These are phyloP conservation scores for Gaultheria prostrata DNA, from an alignment of 148 eudicot species.

Conservation along the genomic window DNA sequence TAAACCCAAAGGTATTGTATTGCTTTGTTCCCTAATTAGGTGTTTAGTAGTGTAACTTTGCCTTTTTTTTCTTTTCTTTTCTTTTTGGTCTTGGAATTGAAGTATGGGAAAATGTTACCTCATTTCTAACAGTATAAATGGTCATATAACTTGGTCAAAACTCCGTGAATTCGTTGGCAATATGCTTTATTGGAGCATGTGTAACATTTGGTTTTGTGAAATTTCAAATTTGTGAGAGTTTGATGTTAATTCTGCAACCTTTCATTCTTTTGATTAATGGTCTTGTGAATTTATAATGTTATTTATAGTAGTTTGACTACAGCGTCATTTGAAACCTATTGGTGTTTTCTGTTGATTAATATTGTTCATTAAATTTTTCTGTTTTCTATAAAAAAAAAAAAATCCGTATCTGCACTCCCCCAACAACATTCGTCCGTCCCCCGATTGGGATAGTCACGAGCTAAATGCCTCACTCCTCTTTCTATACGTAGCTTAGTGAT, in stretches of 20 bases:
- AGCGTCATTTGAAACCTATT: background rate
- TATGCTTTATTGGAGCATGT: background rate
- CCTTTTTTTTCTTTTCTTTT: too few species aligned
- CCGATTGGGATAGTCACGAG: too few species aligned
- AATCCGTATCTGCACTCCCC: too few species aligned
- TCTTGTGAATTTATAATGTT: background rate
- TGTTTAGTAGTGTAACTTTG: background rate
- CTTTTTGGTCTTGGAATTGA: background rate
- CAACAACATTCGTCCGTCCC: too few species aligned
- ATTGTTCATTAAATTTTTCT: background rate
- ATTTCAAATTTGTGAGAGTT: background rate
- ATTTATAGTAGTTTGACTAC: background rate
- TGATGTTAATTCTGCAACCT: background rate
- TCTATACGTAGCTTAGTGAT: too few species aligned
- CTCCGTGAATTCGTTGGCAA: background rate
- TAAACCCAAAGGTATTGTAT: too few species aligned
- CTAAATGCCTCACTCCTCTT: too few species aligned
- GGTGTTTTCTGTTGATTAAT: background rate
- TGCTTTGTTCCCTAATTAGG: too few species aligned
- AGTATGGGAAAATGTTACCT: too few species aligned
- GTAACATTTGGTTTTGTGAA: background rate
- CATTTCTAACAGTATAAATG: background rate
- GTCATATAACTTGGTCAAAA: background rate
- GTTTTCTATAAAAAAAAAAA: too few species aligned
- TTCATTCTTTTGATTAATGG: background rate